phyloP scores from a whole-genome alignment of 495 filamentous ascomycete genomes.

The Aspergillus egyptiacus region DNA sequence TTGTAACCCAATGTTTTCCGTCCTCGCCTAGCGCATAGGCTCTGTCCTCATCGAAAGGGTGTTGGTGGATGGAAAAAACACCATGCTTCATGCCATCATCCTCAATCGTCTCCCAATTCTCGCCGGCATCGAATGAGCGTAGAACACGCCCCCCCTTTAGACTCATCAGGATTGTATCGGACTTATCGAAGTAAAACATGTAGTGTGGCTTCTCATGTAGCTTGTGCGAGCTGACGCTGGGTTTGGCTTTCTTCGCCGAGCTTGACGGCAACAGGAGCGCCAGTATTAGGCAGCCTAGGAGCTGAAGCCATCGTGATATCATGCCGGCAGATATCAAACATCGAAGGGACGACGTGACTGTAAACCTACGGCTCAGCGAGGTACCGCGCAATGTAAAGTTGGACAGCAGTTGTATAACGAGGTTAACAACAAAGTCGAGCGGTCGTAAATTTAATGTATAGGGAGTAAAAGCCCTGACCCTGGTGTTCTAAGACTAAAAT shows the following conservation, averaged over 20 bases:
- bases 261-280: conserved; percentile 26
- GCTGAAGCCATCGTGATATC: conserved; percentile 38
- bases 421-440: background rate
- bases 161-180: conserved; percentile 69
- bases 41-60: conserved; percentile 68
- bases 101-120: conserved; percentile 60
- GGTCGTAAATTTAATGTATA: background rate
- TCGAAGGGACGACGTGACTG: conserved; percentile 22
- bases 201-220: conserved; percentile 57
- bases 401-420: background rate
- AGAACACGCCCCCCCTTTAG: conserved; percentile 49
- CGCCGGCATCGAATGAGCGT: conserved; percentile 72
- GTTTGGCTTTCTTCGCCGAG: conserved; percentile 45
- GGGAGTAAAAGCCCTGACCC: background rate
- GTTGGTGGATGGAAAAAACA: conserved; percentile 55
- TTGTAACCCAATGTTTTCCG: conserved; percentile 71
- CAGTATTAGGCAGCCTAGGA: conserved; percentile 34
- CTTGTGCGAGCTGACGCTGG: conserved; percentile 44
- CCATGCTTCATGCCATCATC: conserved; percentile 49
- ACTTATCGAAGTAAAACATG: conserved; percentile 83
- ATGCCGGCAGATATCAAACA: conserved; percentile 32
- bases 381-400: background rate
- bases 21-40: conserved; percentile 68
- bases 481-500: background rate
- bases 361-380: background rate